These are phyloP conservation scores for Candida ficus DNA, from an alignment of 805 yeast genomes.

Conservation along the genomic window DNA sequence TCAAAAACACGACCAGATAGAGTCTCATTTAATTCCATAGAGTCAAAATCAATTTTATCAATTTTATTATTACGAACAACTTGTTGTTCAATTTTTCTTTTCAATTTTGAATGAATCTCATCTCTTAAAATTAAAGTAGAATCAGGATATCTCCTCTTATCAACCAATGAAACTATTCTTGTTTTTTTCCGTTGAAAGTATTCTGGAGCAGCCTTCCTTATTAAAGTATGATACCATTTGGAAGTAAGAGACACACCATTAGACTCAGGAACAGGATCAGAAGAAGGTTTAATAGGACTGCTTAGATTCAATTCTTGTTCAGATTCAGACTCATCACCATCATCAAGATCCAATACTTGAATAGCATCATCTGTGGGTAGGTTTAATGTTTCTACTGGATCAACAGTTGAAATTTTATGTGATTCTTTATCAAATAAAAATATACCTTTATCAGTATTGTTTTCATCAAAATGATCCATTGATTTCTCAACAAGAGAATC, in stretches of 20 bases:
- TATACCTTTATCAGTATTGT: too few relatives aligned
- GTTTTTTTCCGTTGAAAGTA: not conserved
- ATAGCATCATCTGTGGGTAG: not conserved
- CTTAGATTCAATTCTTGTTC: not conserved
- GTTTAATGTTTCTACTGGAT: too few relatives aligned
- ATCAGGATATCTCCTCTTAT: not conserved
- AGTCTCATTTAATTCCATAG: too few relatives aligned
- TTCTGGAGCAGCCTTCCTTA: not conserved
- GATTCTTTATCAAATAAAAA: too few relatives aligned
- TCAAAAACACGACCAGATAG: too few relatives aligned
- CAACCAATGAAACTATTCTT: not conserved
- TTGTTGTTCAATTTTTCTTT: constrained; percentile 1
- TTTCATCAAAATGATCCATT: too few relatives aligned
- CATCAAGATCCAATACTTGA: not conserved
- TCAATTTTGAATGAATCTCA: constrained; percentile 2
- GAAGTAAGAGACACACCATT: too few relatives aligned
- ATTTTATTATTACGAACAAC: not conserved
- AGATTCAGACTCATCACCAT: constrained; percentile 1
- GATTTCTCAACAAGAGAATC: too few relatives aligned
- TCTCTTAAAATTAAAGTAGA: not conserved
- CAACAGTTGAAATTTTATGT: too few relatives aligned
- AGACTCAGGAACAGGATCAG: not conserved
- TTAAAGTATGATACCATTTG: too few relatives aligned
- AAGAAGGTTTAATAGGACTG: not conserved
- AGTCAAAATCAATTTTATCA: not conserved